These are phyloP conservation scores for Microcos paniculata DNA, from an alignment of 345 rosid species.

Conservation along the genomic window DNA sequence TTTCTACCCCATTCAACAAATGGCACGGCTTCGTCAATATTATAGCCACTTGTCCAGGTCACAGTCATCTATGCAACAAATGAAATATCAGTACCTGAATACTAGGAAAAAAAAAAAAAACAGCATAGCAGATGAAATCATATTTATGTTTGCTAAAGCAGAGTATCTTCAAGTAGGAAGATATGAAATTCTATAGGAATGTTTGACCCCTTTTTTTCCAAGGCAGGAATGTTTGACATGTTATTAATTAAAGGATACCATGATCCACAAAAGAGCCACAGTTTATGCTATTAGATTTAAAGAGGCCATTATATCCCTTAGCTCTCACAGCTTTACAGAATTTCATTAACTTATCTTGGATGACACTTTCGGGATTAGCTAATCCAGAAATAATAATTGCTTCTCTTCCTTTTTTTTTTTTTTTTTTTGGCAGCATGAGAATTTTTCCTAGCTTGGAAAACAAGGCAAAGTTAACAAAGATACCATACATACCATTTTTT, in stretches of 20 bases:
- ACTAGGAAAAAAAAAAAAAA: not conserved
- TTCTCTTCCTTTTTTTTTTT: too few species aligned
- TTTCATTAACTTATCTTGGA: conserved; percentile 9
- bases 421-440: not conserved
- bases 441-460: not conserved
- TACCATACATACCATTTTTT: not conserved
- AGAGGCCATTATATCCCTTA: not conserved
- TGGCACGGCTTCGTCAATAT: conserved; percentile 71
- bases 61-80: conserved; percentile 67
- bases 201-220: too few species aligned
- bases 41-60: conserved; percentile 97
- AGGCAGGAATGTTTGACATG: conserved; percentile 1
- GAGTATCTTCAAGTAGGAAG: not conserved
- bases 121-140: conserved; percentile 3
- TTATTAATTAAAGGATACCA: not conserved
- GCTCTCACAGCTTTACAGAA: conserved; percentile 2
- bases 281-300: not conserved
- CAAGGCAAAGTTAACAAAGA: not conserved
- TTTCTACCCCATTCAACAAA: conserved; percentile 70
- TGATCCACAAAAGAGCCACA: not conserved
- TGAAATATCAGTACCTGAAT: conserved; percentile 11
- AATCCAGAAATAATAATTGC: not conserved
- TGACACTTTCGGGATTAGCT: not conserved
- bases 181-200: too few species aligned
- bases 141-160: not conserved